Evolutionary conservation across 306 rosid species (phyloP), one percentile per base, ranked within the genome.

Genomic region (Begonia peltatifolia): DNA sequence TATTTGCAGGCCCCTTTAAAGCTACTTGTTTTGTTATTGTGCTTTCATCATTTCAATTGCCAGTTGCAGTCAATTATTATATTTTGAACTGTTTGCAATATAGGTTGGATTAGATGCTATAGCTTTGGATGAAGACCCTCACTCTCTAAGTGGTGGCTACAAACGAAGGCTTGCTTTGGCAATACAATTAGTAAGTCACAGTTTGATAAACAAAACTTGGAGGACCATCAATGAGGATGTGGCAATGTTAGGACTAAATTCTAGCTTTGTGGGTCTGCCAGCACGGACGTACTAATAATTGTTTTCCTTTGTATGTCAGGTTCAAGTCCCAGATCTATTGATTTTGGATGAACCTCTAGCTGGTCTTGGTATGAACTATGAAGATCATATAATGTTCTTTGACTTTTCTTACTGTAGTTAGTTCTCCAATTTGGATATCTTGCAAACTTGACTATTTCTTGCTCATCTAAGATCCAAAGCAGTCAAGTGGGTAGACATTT

Each of bases 341-440:
- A 76, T 89, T 73, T 62, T 85, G 84, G 97, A 85, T 71, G 95
- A 89, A 73, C 95, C 95, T 60, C 90, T 89, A 53, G 97, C 97
- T 50, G 95, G 87, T 66, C 95, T 89, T 62, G 95, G 97, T 89
- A 84, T 46, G 73, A 55, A 62, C 68, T 89, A 84, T 46, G 73
- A 55, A 62, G 70, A 66, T 65, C 30, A 38, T 41, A 62, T 51
- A 14, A 36, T 58, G 23, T 30, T 57, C 52, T 58, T 72, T 18
- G 41, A 30, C 64, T 67, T 30, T 20, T 20, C 38, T 43, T 44
- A 56, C 35, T 55, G 47, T 44, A n/a, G 14, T 14, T 56, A 41
- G 6, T 16, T 15, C 10, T 41, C 50, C 52, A n/a, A 14, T 38
- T 46, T 41, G 2, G 3, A 41, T 13, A 8, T 49, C 25, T 51